Conservation (phyloP, 108 stramenopile genomes). For the Seminavis robusta region DNA sequence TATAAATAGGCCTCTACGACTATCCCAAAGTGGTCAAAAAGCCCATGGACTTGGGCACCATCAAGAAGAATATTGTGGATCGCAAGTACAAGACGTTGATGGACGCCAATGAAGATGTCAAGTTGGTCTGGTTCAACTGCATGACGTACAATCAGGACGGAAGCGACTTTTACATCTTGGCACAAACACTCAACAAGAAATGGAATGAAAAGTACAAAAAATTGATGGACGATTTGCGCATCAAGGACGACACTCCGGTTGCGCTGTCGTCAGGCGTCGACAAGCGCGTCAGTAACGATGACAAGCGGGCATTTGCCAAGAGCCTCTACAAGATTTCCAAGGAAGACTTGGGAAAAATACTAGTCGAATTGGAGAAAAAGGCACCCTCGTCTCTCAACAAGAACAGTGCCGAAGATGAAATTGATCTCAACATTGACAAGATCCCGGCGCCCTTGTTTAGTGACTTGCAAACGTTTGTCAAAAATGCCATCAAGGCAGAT, state of each 20-base stretch:
- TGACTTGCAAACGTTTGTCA: constrained; percentile 49
- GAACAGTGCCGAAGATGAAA: constrained; percentile 85
- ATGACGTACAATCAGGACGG: constrained; percentile 94
- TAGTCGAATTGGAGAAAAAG: constrained; percentile 85
- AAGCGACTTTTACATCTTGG: constrained; percentile 82
- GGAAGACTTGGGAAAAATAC: constrained; percentile 85
- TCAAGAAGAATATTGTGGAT: constrained; percentile 74
- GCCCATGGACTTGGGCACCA: constrained; percentile 95
- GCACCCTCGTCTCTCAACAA: constrained; percentile 86
- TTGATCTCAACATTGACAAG: constrained; percentile 93
- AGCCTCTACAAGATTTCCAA: constrained; percentile 83
- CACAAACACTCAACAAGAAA: constrained; percentile 58
- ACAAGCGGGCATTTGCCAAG: constrained; percentile 81
- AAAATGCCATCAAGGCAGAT: neutral
- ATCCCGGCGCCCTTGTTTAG: constrained; percentile 72
- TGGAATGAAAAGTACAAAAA: constrained; percentile 83
- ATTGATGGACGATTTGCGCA: constrained; percentile 21
- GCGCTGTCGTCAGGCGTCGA: neutral
- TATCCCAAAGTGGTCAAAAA: constrained; percentile 92
- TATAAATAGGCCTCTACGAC: constrained; percentile 59
- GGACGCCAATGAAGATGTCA: constrained; percentile 88
- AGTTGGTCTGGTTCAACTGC: constrained; percentile 94
- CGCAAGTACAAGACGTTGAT: constrained; percentile 71
- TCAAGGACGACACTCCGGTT: constrained; percentile 14
- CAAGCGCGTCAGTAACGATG: constrained; percentile 54